These are phyloP conservation scores for Nitzschia putrida DNA, from an alignment of 108 stramenopile species.

Conservation along the genomic window DNA sequence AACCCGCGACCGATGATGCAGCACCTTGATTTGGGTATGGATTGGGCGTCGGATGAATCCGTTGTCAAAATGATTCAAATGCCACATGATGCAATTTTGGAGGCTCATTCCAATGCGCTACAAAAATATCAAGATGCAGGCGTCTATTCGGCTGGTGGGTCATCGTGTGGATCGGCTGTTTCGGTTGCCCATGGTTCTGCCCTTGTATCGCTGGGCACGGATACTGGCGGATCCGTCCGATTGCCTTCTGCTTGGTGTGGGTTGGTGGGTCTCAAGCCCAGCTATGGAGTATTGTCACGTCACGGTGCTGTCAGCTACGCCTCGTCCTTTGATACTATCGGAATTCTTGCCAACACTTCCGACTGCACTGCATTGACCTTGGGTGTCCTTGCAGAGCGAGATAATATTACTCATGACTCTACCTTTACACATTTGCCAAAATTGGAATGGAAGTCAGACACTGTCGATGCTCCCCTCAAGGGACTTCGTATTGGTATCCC, in stretches of 20 bases:
- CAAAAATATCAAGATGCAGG: conserved; percentile 11
- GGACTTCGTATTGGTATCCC: conserved; percentile 84
- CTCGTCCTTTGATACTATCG: conserved; percentile 91
- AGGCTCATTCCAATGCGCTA: conserved; percentile 28
- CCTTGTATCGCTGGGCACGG: conserved; percentile 89
- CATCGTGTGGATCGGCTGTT: conserved; percentile 89
- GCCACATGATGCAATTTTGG: conserved; percentile 24
- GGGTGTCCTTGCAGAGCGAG: conserved; percentile 44
- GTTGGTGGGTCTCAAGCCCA: conserved; percentile 94
- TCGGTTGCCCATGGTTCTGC: conserved; percentile 87
- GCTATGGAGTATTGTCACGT: conserved; percentile 88
- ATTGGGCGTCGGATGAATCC: conserved; percentile 18
- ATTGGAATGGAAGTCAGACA: neutral
- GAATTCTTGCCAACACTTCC: conserved; percentile 71
- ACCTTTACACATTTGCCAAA: conserved; percentile 30
- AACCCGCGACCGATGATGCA: conserved; percentile 69
- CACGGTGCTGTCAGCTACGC: conserved; percentile 96
- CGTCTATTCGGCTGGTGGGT: conserved; percentile 78
- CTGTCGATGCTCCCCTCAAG: conserved; percentile 26
- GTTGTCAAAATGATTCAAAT: conserved; percentile 22
- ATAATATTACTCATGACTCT: conserved; percentile 54
- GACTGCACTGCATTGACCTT: conserved; percentile 61
- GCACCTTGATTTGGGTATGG: conserved; percentile 23
- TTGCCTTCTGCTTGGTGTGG: conserved; percentile 95
- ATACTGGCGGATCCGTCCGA: conserved; percentile 97